Conservation (phyloP, 352 stramenopile genomes). For the Phytophthora fragariae region DNA sequence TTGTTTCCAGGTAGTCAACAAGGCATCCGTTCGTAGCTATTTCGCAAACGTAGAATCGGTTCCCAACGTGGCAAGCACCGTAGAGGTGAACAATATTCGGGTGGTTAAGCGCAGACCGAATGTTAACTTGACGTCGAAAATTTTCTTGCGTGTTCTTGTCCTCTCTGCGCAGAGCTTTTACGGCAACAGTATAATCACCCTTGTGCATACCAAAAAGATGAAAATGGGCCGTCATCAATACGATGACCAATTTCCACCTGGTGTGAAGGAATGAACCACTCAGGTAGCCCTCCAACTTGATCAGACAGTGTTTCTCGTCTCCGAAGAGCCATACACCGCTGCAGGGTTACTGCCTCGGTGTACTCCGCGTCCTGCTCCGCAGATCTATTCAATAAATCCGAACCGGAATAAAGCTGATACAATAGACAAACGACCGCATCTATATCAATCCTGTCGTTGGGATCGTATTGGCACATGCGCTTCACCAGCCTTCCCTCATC, state of each 20-base stretch:
- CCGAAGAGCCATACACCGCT: neutral
- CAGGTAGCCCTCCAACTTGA: neutral
- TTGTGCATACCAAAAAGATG: neutral
- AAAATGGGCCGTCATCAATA: neutral
- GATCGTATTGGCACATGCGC: slow-evolving; percentile 13
- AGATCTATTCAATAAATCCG: neutral
- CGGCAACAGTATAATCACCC: neutral
- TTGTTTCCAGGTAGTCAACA: neutral
- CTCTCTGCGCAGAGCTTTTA: neutral
- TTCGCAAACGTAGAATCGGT: neutral
- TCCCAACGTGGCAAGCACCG: neutral
- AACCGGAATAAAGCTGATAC: neutral
- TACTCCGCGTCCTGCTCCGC: neutral
- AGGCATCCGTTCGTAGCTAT: neutral
- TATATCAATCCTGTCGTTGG: neutral
- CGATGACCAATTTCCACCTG: neutral
- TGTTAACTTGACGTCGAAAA: slow-evolving; percentile 5
- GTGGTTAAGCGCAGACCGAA: neutral
- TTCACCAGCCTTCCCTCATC: neutral
- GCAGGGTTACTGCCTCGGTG: neutral
- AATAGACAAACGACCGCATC: neutral
- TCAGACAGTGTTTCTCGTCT: neutral
- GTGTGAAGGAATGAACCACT: slow-evolving; percentile 1
- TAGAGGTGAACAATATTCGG: neutral
- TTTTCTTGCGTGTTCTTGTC: neutral